Percentiles rank a stretch among this genome's conserved stretches.
Conservation (phyloP, 2,329 filamentous ascomycete species). For the Colletotrichum navitas region DNA sequence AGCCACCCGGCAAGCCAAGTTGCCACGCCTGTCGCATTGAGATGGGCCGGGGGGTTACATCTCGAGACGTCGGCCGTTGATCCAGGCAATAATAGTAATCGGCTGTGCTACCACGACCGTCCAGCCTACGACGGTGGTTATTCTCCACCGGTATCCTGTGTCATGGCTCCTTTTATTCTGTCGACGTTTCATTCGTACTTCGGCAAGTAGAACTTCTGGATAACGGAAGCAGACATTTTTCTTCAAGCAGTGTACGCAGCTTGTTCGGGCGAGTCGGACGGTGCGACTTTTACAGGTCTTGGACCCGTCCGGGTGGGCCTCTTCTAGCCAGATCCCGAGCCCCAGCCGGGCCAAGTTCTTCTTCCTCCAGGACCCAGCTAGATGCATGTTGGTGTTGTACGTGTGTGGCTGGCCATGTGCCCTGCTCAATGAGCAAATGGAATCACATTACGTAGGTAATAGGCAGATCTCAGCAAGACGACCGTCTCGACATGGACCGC, state of each 20-base stretch:
- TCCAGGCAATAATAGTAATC: background rate
- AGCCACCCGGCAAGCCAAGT: slow-evolving; percentile 11
- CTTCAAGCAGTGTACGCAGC: background rate
- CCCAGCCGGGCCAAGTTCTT: slow-evolving; percentile 32
- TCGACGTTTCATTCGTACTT: background rate
- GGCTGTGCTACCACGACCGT: slow-evolving; percentile 1
- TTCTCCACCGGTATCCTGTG: background rate
- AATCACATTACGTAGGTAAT: slow-evolving; percentile 23
- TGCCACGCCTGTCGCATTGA: slow-evolving; percentile 6
- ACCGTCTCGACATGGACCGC: background rate
- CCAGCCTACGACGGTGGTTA: too few species aligned
- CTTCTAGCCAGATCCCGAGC: slow-evolving; percentile 36
- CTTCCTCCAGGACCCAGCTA: slow-evolving; percentile 26
- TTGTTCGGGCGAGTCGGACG: slow-evolving; percentile 39
- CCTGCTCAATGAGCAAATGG: slow-evolving; percentile 11
- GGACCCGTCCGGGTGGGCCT: slow-evolving; percentile 38
- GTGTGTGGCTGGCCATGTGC: slow-evolving; percentile 23
- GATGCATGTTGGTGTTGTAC: slow-evolving; percentile 29
- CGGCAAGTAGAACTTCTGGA: background rate
- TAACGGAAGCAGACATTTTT: slow-evolving; percentile 26
- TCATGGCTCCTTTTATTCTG: background rate
- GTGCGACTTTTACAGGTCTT: slow-evolving; percentile 34
- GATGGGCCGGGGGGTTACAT: background rate
- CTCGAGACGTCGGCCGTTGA: slow-evolving; percentile 15
- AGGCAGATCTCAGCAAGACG: background rate